These are phyloP conservation scores for Linum tenue DNA, from an alignment of 345 rosid genomes.

Conservation along the genomic window DNA sequence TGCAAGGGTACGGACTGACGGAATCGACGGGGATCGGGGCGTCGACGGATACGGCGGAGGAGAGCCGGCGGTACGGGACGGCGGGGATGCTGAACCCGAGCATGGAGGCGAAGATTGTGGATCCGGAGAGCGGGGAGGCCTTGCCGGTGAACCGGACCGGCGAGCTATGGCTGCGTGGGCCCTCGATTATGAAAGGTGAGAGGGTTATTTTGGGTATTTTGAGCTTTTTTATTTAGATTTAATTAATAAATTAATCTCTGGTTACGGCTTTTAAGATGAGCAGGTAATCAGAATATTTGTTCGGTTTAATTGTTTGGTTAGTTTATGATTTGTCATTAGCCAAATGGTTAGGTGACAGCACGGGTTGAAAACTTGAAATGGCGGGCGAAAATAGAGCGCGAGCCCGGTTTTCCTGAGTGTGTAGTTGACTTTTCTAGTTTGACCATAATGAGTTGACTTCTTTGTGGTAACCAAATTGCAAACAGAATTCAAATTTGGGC, in stretches of 20 bases:
- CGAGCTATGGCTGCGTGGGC: conserved; percentile 69
- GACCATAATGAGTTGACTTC: too few species aligned
- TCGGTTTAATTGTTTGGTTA: too few species aligned
- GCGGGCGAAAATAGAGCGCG: too few species aligned
- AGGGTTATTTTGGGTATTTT: background rate
- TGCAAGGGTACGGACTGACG: conserved; percentile 69
- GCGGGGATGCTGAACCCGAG: conserved; percentile 54
- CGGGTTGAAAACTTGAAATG: too few species aligned
- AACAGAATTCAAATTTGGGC: too few species aligned
- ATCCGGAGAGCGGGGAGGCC: conserved; percentile 45
- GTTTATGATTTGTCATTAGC: too few species aligned
- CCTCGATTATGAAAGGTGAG: conserved; percentile 59
- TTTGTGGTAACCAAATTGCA: too few species aligned
- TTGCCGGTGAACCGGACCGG: conserved; percentile 50
- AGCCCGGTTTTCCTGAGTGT: too few species aligned
- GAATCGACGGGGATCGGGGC: conserved; percentile 72
- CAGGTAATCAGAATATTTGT: too few species aligned
- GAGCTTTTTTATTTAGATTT: background rate
- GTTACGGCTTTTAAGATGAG: too few species aligned
- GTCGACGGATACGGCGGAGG: conserved; percentile 47
- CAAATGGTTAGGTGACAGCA: too few species aligned
- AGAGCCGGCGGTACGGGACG: conserved; percentile 63
- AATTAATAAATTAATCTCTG: background rate
- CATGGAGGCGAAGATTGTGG: conserved; percentile 65
- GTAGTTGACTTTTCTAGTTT: too few species aligned